Base-by-base conservation (phyloP, 331 rosid species). In the Ulmus americana region DNA sequence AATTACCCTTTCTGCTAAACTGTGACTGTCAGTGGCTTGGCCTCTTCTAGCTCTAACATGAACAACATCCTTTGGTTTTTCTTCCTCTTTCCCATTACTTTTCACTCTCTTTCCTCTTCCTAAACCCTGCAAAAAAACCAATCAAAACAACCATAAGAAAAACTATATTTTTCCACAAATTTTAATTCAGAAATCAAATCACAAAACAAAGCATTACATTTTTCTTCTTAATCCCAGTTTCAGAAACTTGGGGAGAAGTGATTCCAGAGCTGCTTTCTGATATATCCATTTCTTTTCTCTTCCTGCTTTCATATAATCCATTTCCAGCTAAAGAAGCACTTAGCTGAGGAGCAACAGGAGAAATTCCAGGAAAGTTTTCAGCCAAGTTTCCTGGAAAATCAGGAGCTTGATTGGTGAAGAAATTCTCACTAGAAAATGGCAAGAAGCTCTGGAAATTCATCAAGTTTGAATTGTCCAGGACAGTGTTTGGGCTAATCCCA, bases 31-130 rank as follows among this genome's bases (percentile, higher is more conserved):
- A 43, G 97, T 94, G 46, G 98, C 98, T 78, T 94, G 98, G 40
- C 98, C 98, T 81, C 98, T 87, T 83, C 88, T 87, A 42, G 98
- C 97, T 87, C 98, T 83, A 28, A 94, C 97, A 74, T 89, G 97
- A 75, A 94, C 95, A 51, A 94, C 95, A 72, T 85, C 98, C 76
- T 80, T 87, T 62, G 74, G 61, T 60, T 83, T 86, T 52, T 75
- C 79, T 66, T 81, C 90, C 55, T 83, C 91, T 74, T 82, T 85
- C 61, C 74, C 80, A 62, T 71, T 74, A 62, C 41, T 74, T 73
- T 90, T 94, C 45, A 45, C 75, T 74, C 83, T 81, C 78, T 90
- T 89, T 40, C 82, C 95, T 79, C 82, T 87, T 62, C 85, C 85
- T 20, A 61, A 77, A 46, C 69, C 70, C 98, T 94, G 79, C 53